phyloP scores from a whole-genome alignment of 2,329 filamentous ascomycete species.

The Fusarium secorum region DNA sequence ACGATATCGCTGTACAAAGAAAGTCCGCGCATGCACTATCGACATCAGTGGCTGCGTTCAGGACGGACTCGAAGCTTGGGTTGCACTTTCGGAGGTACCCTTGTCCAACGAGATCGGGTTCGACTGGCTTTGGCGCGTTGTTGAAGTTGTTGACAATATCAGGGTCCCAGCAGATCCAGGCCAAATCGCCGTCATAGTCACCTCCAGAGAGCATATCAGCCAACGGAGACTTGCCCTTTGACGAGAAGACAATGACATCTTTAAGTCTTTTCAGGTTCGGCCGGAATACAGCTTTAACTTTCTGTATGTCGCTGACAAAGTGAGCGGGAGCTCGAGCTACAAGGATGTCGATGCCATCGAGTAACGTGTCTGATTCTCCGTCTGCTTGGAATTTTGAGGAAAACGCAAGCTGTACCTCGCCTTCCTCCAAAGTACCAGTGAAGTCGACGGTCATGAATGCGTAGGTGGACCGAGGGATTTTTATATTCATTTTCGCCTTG shows the following conservation, averaged over 20 bases:
- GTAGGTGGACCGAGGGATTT: conserved; percentile 67
- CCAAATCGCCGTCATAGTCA: conserved; percentile 82
- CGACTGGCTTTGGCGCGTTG: conserved; percentile 56
- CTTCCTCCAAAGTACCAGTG: conserved; percentile 63
- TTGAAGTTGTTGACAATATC: conserved; percentile 70
- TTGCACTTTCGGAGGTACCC: conserved; percentile 60
- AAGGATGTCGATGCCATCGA: conserved; percentile 68
- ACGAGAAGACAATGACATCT: conserved; percentile 82
- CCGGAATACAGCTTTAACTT: conserved; percentile 66
- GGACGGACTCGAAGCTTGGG: conserved; percentile 56
- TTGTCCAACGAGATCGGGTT: conserved; percentile 53
- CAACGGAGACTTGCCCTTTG: conserved; percentile 66
- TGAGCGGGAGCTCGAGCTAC: conserved; percentile 76
- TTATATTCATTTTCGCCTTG: conserved; percentile 65
- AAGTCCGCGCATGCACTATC: conserved; percentile 52
- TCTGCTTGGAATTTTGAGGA: conserved; percentile 68
- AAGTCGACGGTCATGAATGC: conserved; percentile 76
- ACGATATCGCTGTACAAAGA: conserved; percentile 62
- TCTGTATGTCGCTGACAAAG: conserved; percentile 76
- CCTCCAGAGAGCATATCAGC: conserved; percentile 78
- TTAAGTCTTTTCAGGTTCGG: conserved; percentile 71
- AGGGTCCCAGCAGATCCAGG: conserved; percentile 80
- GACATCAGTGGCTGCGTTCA: conserved; percentile 42
- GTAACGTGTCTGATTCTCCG: conserved; percentile 59
- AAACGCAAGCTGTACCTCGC: conserved; percentile 74